A percentile compares a stretch with the other conserved stretches of the same genome.
These are phyloP conservation scores for Gentiana straminea DNA, from an alignment of 257 asterid species.

Conservation along the genomic window DNA sequence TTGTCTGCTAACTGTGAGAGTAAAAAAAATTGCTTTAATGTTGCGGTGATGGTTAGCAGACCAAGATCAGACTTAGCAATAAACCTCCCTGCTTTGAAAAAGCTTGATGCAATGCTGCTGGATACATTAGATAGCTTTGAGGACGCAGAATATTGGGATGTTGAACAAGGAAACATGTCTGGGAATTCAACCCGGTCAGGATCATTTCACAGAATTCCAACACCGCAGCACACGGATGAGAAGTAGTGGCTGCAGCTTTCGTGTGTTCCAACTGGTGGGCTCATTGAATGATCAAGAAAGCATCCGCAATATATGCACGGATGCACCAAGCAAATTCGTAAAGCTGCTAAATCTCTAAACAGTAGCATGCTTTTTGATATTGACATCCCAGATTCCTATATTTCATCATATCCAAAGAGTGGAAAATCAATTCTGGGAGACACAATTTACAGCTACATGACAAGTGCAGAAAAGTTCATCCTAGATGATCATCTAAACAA, in stretches of 20 bases:
- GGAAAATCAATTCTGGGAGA: slow-evolving; percentile 90
- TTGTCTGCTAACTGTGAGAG: slow-evolving; percentile 57
- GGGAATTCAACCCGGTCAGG: slow-evolving; percentile 47
- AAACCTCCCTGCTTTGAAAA: slow-evolving; percentile 73
- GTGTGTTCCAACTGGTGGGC: slow-evolving; percentile 52
- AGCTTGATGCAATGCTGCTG: slow-evolving; percentile 80
- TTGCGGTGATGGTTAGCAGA: slow-evolving; percentile 74
- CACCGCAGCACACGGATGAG: slow-evolving; percentile 54
- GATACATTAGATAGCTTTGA: slow-evolving; percentile 68
- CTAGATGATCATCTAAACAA: slow-evolving; percentile 53
- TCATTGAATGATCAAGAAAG: slow-evolving; percentile 50
- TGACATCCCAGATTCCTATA: slow-evolving; percentile 75
- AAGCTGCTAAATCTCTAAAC: slow-evolving; percentile 90
- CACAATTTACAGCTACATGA: slow-evolving; percentile 52
- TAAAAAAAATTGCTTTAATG: slow-evolving; percentile 42
- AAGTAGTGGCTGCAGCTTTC: slow-evolving; percentile 95
- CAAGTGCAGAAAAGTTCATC: slow-evolving; percentile 42
- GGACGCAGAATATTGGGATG: slow-evolving; percentile 80
- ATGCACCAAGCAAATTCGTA: slow-evolving; percentile 77
- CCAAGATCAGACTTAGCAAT: slow-evolving; percentile 74
- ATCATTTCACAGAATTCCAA: slow-evolving; percentile 63
- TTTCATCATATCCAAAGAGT: slow-evolving; percentile 81
- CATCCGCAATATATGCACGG: slow-evolving; percentile 49
- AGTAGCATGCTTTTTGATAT: slow-evolving; percentile 64
- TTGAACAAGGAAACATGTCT: slow-evolving; percentile 67